Conservation (phyloP, 2,329 filamentous ascomycete genomes). For the Passalora sequoiae region DNA sequence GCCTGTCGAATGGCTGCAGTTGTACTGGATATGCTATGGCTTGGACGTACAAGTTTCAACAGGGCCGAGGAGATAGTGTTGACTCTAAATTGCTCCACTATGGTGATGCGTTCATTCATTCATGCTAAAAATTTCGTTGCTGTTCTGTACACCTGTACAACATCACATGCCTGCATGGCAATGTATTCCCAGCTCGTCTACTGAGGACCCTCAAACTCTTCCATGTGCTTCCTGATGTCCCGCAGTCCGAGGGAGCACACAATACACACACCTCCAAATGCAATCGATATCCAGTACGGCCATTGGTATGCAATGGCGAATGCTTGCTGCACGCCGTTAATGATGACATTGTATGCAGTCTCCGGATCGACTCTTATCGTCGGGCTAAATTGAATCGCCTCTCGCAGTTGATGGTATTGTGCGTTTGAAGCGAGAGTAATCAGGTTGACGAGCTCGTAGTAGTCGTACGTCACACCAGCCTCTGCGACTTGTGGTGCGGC, state of each 20-base stretch:
- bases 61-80: neutral
- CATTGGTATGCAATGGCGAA: slow-evolving; percentile 29
- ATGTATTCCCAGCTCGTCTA: neutral
- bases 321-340: slow-evolving; percentile 23
- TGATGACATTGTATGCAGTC: slow-evolving; percentile 25
- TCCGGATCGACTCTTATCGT: slow-evolving; percentile 16
- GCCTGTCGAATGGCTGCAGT: too few species aligned
- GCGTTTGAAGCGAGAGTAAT: slow-evolving; percentile 22
- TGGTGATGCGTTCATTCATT: slow-evolving; percentile 4
- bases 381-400: slow-evolving; percentile 15
- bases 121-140: slow-evolving; percentile 1
- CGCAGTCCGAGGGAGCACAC: slow-evolving; percentile 28
- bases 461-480: slow-evolving; percentile 16
- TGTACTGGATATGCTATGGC: too few species aligned
- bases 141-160: neutral
- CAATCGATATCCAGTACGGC: slow-evolving; percentile 32
- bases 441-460: slow-evolving; percentile 16
- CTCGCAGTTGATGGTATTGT: slow-evolving; percentile 15
- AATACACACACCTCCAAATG: slow-evolving; percentile 31
- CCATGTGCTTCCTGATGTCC: slow-evolving; percentile 33
- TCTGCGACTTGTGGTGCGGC: slow-evolving; percentile 16
- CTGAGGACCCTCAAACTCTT: slow-evolving; percentile 3
- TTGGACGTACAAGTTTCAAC: too few species aligned
- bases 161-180: neutral
- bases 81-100: neutral